A percentile compares a stretch with the other conserved stretches of the same genome.
phyloP scores from a whole-genome alignment of 2,329 filamentous ascomycete species.

The Pseudohalonectria lignicola region DNA sequence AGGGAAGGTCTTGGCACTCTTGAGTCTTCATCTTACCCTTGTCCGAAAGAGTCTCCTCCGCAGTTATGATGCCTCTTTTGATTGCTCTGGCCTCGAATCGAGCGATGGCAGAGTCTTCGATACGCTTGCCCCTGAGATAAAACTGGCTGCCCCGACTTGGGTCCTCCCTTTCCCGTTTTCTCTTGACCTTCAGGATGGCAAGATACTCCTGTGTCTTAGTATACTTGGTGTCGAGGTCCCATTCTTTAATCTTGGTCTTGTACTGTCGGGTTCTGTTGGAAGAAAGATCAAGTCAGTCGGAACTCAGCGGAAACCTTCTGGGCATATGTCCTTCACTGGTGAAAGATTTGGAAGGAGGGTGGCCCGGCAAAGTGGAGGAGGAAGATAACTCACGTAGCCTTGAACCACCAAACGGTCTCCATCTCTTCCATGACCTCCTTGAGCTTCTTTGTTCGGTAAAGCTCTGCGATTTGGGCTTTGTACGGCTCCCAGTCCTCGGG shows the following conservation, averaged over 20 bases:
- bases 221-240: conserved; percentile 21
- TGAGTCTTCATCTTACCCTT: not conserved
- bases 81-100: conserved; percentile 7
- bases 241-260: conserved; percentile 21
- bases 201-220: conserved; percentile 20
- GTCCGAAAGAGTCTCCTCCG: conserved; percentile 1
- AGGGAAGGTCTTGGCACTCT: too few species aligned
- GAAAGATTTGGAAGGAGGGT: too few species aligned
- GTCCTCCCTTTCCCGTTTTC: conserved; percentile 10
- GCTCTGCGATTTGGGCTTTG: conserved; percentile 13
- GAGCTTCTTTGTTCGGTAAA: conserved; percentile 21
- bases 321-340: too few species aligned
- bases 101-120: conserved; percentile 4
- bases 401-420: conserved; percentile 15
- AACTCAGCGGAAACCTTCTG: too few species aligned
- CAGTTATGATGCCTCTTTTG: conserved; percentile 4
- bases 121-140: conserved; percentile 12
- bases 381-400: conserved; percentile 15
- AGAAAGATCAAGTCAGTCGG: too few species aligned
- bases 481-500: conserved; percentile 21
- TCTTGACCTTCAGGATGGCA: conserved; percentile 17
- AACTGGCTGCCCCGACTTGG: conserved; percentile 14
- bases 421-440: conserved; percentile 25
- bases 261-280: conserved; percentile 16
- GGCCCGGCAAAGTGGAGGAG: too few species aligned